Base-by-base conservation (phyloP, 2,329 filamentous ascomycete genomes). In the Colletotrichum sp. region DNA sequence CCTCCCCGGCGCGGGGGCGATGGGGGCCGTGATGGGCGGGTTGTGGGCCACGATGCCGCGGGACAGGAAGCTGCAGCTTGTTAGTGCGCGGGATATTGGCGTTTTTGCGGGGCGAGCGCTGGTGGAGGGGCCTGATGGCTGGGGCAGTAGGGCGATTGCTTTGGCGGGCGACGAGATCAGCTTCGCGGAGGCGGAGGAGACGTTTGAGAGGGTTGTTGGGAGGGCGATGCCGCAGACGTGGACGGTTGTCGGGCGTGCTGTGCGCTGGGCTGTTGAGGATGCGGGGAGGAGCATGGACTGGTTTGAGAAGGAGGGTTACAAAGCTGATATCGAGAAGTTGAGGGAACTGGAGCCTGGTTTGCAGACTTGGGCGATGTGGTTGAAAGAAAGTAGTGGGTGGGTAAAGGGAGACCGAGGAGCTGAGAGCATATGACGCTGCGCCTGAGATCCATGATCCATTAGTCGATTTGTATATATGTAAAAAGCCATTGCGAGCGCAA, bases 41-140 rank as follows among this genome's bases (percentile, higher is more conserved):
- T 66, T 79, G 3, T 80, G 80, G 80, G 75, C 76, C 12, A 77
- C 78, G 6, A 81, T 81, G 79, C 79, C 78, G 0, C 34, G 16
- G 0, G 78, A 80, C 5, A 77, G 78, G 8, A 78, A 74, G 68
- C 80, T 82, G 79, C 80, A 81, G 55, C 59, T 81, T 5, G 39
- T 82, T 7, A 81, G 80, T 11, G 81, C 80, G 0, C 77, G 74
- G 5, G 80, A 82, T 7, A 81, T 82, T 13, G 80, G 80, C 2
- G 48, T 74, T 0, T 77, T 78, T 9, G 77, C 77, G 0, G 75
- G 65, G 4, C 32, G 68, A 66, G 77, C 72, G 25, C 55, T 78
- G 68, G 1, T 55, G 13, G 61, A 39, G 19, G 74, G 76, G 8
- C 75, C 77, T 8, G 71, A 59, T 7, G 44, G 27, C 9, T 78